These are phyloP conservation scores for Solanum bulbocastanum DNA, from an alignment of 257 asterid species.

Conservation along the genomic window DNA sequence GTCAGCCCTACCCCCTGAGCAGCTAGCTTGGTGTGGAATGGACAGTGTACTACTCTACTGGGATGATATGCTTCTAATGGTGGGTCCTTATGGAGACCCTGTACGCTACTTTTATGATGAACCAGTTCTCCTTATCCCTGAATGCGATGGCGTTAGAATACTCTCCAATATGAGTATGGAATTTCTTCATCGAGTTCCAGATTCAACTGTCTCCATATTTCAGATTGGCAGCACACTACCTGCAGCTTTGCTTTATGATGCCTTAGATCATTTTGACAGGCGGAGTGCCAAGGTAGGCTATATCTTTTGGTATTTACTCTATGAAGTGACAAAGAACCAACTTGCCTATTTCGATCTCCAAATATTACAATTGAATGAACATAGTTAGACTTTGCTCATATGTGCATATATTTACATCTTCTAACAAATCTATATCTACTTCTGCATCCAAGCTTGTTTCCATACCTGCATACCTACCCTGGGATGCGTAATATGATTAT, in stretches of 20 bases:
- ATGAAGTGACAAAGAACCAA: neutral
- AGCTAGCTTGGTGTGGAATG: conserved; percentile 96
- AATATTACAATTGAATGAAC: neutral
- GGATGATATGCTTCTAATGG: conserved; percentile 97
- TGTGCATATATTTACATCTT: neutral
- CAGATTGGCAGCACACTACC: conserved; percentile 94
- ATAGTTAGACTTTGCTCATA: neutral
- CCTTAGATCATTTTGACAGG: conserved; percentile 91
- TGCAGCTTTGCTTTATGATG: conserved; percentile 90
- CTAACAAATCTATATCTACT: neutral
- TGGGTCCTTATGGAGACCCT: conserved; percentile 87
- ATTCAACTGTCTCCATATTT: conserved; percentile 86
- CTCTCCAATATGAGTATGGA: conserved; percentile 79
- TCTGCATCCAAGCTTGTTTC: neutral
- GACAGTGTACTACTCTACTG: conserved; percentile 85
- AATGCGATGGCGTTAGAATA: conserved; percentile 88
- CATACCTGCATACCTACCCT: neutral
- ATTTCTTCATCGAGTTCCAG: conserved; percentile 91
- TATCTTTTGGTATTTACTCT: neutral
- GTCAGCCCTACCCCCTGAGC: conserved; percentile 94
- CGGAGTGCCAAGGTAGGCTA: conserved; percentile 78
- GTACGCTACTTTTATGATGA: conserved; percentile 88
- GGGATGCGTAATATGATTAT: neutral
- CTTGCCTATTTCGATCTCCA: neutral
- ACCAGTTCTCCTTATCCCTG: conserved; percentile 77